Percentiles rank a stretch among this genome's conserved stretches.
phyloP scores from a whole-genome alignment of 371 early-diverging fungal genomes.

The Choanephora cucurbitarum region DNA sequence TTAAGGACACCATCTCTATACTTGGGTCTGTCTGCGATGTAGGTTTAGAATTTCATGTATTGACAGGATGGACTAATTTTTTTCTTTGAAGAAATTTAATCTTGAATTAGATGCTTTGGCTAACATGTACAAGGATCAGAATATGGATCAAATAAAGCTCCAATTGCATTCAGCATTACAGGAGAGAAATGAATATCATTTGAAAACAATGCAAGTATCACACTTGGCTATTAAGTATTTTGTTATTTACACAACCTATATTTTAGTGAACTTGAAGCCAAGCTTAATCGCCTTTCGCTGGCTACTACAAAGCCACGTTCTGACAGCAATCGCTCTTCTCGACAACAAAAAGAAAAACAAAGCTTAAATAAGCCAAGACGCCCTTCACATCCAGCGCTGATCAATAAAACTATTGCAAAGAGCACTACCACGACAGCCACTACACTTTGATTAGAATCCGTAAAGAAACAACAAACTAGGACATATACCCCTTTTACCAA shows the following conservation, averaged over 20 bases:
- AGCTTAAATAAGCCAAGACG: not conserved
- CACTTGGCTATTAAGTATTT: not conserved
- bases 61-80: not conserved
- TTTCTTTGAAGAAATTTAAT: slow-evolving; percentile 18
- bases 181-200: slow-evolving; percentile 45
- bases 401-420: not conserved
- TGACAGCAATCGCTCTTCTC: not conserved
- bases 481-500: not conserved
- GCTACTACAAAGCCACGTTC: not conserved
- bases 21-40: slow-evolving; percentile 26
- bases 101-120: slow-evolving; percentile 17
- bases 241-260: not conserved
- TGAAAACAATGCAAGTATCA: slow-evolving; percentile 33
- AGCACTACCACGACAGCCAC: not conserved
- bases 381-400: not conserved
- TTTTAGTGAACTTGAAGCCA: slow-evolving; percentile 19
- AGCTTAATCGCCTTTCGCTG: not conserved
- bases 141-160: slow-evolving; percentile 19
- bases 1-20: slow-evolving; percentile 21
- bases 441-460: not conserved
- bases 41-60: not conserved
- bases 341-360: no score
- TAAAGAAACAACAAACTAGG: no score
- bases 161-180: slow-evolving; percentile 31
- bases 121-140: slow-evolving; percentile 8